Base-by-base conservation (phyloP, 208 protist genomes). In the Phytomonas serpens region DNA sequence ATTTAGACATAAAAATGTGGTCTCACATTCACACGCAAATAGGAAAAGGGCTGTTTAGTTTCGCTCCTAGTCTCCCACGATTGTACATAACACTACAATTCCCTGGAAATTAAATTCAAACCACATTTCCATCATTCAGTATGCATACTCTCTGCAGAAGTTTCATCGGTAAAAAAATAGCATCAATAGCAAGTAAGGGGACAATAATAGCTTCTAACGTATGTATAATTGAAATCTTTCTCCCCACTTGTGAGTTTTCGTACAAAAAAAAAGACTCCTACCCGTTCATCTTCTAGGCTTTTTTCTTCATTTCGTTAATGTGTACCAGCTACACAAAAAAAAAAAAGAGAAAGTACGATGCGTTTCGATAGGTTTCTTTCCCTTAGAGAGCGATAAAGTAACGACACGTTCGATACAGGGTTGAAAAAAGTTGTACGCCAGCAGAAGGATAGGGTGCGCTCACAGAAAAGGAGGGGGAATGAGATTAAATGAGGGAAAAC, bases 331-430 rank as follows among this genome's bases (percentile, higher is more conserved):
- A 62, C 27, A 61, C 11, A 74, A 13, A 68, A 31, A 63, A 40
- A 72, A 36, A 73, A 67, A 57, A 68, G 16, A 61, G 47, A 74
- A 63, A 69, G 64, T 40, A 68, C 27, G 10, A 66, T 4, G 40
- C 30, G 23, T 38, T 64, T 72, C 5, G 33, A 57, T 57, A 19
- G 47, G 6, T 27, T 19, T 27, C 13, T 57, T 27, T 57, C 7
- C 47, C 47, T 27, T 57, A 57, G 0, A 23, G 3, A 23, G 40
- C 16, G 40, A 11, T 27, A 57, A 57, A 27, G 4, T 57, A 57
- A 57, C 47, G 47, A 57, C 47, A 57, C 47, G 6, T 57, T 7
- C 47, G 47, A 57, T 27, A 57, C 47, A 27, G 27, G 19, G 47
- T 1, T 2, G 10, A 6, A 57, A 36, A 57, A 57, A 57, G 19